Evolutionary conservation across 768 basidiomycete genomes (phyloP), one percentile per base, ranked within the genome.

Genomic region (Tylopilus plumbeoviolaceoides): DNA sequence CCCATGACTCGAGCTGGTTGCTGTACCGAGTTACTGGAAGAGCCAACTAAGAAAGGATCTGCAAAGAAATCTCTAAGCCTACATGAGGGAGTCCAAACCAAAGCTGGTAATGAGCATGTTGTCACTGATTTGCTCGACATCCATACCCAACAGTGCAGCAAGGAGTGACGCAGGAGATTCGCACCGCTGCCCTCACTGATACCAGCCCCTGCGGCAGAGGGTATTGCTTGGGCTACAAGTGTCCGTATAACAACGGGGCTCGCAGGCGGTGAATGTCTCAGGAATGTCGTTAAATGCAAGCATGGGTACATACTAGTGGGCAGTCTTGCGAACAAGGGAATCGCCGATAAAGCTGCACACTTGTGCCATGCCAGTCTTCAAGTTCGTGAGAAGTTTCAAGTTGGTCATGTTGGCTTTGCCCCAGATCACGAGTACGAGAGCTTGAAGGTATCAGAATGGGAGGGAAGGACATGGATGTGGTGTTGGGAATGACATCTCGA

Each of bases 381-480:
- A n/a, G n/a, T n/a, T n/a, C n/a, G n/a, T n/a, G n/a, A n/a, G n/a
- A n/a, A n/a, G n/a, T n/a, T n/a, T n/a, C 59, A 27, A 68, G 64
- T 39, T 66, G 64, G 0, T 48, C 1, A 63, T 68, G 49, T 68
- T 68, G 4, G 64, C 66, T 44, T 61, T 61, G 2, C 67, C 67
- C 36, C 50, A 62, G 1, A 60, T 61, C 17, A 60, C 42, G 5
- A 60, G 60, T 5, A 68, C 67, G 39, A 68, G 67, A 36, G 66
- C 43, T 68, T 68, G 93, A 57, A 68, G 68, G 54, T 63, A 17
- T 67, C 66, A 2, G 67, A 69, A 71, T 69, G 6, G 69, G 68
- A 2, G 70, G 70, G 50, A 69, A 63, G 27, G 68, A n/a, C n/a
- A n/a, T n/a, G n/a, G n/a, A n/a, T n/a, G n/a, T n/a, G n/a, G n/a